These are phyloP conservation scores for Exidia glandulosa DNA, from an alignment of 768 basidiomycete genomes.

Conservation along the genomic window DNA sequence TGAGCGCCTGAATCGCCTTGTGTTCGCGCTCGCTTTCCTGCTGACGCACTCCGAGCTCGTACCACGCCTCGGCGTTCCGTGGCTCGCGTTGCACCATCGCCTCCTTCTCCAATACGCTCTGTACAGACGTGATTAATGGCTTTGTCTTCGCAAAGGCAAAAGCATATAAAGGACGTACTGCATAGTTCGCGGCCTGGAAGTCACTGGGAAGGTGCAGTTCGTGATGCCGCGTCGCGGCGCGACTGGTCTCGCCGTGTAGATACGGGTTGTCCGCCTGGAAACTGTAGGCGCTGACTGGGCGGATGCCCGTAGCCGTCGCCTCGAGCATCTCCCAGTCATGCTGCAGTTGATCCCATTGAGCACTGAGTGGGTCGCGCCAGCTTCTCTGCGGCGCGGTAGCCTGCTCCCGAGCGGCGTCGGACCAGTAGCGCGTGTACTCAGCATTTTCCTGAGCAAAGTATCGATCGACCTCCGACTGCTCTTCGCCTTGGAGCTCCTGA, in stretches of 20 bases:
- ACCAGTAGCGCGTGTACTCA: slow-evolving; percentile 53
- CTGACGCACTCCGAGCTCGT: slow-evolving; percentile 86
- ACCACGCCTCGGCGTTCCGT: slow-evolving; percentile 68
- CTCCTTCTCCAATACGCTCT: slow-evolving; percentile 85
- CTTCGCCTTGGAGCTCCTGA: slow-evolving; percentile 10
- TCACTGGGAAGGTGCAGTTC: slow-evolving; percentile 21
- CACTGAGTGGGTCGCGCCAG: slow-evolving; percentile 10
- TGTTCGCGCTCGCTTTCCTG: slow-evolving; percentile 96
- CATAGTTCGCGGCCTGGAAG: slow-evolving; percentile 16
- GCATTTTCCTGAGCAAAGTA: slow-evolving; percentile 63
- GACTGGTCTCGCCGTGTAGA: slow-evolving; percentile 45
- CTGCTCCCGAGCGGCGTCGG: neutral
- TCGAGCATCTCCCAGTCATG: slow-evolving; percentile 75
- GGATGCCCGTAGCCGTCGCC: slow-evolving; percentile 56
- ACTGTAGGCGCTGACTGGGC: slow-evolving; percentile 43
- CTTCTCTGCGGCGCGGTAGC: neutral
- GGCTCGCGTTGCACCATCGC: slow-evolving; percentile 77
- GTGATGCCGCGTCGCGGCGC: slow-evolving; percentile 32
- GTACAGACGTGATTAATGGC: slow-evolving; percentile 13
- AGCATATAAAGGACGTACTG: slow-evolving; percentile 23
- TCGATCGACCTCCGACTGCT: slow-evolving; percentile 42
- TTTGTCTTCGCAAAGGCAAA: no score
- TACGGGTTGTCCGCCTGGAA: slow-evolving; percentile 79
- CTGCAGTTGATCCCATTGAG: slow-evolving; percentile 60
- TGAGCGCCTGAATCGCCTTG: slow-evolving; percentile 78